Evolutionary conservation across 352 stramenopile genomes (phyloP).

Genomic region (Thraustochytrium sp.): DNA sequence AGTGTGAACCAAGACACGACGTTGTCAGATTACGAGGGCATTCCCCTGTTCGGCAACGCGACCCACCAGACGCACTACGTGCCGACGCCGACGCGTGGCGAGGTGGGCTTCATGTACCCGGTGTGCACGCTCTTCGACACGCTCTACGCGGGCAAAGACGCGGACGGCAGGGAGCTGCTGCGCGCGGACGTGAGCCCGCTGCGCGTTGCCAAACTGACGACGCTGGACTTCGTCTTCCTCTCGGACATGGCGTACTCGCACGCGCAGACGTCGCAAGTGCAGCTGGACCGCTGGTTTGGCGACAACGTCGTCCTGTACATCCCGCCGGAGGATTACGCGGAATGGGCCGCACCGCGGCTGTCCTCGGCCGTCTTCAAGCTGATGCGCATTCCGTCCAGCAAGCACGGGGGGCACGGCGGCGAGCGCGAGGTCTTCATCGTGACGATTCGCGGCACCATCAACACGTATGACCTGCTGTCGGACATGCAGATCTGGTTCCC

Average conservation of each 20-base stretch:
- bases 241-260: constrained; percentile 33
- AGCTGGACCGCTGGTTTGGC: constrained; percentile 39
- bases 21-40: not conserved
- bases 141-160: not conserved
- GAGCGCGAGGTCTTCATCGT: constrained; percentile 3
- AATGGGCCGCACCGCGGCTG: not conserved
- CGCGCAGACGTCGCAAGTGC: not conserved
- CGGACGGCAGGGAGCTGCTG: not conserved
- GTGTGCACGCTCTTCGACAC: constrained; percentile 29
- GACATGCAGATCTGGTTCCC: constrained; percentile 45
- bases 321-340: not conserved
- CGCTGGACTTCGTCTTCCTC: constrained; percentile 29
- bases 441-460: constrained; percentile 22
- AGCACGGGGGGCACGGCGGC: not conserved
- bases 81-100: not conserved
- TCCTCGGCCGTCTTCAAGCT: constrained; percentile 36
- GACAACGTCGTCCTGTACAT: not conserved
- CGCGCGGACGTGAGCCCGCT: not conserved
- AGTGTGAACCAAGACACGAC: constrained; percentile 23
- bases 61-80: constrained; percentile 7
- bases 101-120: constrained; percentile 36
- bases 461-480: constrained; percentile 31
- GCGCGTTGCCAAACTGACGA: not conserved
- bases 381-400: not conserved
- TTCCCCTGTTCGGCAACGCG: not conserved